These are phyloP conservation scores for Tylopilus felleus DNA, from an alignment of 768 basidiomycete genomes.

Conservation along the genomic window DNA sequence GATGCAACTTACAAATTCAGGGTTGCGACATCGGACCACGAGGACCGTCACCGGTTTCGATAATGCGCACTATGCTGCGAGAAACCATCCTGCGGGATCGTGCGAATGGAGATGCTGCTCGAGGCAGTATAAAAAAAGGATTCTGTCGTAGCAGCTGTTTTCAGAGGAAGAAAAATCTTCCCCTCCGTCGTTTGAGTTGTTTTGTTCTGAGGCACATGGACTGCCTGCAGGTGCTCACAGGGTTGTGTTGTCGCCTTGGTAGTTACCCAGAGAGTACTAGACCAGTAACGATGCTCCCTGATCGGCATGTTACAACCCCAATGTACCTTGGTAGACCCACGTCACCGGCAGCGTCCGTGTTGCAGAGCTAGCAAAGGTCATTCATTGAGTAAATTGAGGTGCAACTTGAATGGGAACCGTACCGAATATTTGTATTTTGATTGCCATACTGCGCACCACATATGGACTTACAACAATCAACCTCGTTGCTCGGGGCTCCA, in stretches of 20 bases:
- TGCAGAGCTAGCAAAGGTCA: slow-evolving; percentile 1
- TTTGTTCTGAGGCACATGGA: not conserved
- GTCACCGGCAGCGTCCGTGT: slow-evolving; percentile 6
- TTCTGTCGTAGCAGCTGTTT: not conserved
- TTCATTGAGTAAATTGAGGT: not conserved
- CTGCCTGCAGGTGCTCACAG: not conserved
- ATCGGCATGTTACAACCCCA: slow-evolving; percentile 2
- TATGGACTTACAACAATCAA: not conserved
- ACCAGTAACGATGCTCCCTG: slow-evolving; percentile 1
- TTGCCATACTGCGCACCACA: not conserved
- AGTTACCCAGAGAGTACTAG: slow-evolving; percentile 7
- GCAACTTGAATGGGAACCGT: not conserved
- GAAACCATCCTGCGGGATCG: not conserved
- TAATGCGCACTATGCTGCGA: not conserved
- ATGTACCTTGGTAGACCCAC: not conserved
- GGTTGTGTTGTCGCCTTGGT: not conserved
- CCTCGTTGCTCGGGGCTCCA: slow-evolving; percentile 13
- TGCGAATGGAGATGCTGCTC: not conserved
- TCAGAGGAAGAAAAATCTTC: not conserved
- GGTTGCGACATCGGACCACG: slow-evolving; percentile 13
- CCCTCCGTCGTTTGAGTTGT: not conserved
- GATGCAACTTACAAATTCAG: slow-evolving; percentile 19
- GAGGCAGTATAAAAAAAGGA: not conserved
- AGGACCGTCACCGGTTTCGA: slow-evolving; percentile 6
- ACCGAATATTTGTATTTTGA: not conserved